Conservation (phyloP, 352 stramenopile genomes). For the Phytophthora colocasiae region DNA sequence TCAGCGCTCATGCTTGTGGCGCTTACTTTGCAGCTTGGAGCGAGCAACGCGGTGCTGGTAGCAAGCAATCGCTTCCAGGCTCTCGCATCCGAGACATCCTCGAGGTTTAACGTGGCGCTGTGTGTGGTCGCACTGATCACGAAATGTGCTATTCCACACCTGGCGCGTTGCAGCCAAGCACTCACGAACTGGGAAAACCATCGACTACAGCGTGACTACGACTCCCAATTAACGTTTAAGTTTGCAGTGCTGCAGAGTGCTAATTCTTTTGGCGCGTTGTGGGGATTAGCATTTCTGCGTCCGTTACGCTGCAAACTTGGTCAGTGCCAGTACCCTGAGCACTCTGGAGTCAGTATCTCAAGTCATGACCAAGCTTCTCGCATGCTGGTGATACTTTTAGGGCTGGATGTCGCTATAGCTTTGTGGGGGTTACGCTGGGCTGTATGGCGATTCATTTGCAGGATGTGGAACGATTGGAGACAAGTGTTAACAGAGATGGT, state of each 20-base stretch:
- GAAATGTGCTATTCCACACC: conserved; percentile 26
- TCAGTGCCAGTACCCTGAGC: conserved; percentile 25
- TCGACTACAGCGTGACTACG: conserved; percentile 66
- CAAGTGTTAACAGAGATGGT: conserved; percentile 2
- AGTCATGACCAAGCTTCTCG: conserved; percentile 55
- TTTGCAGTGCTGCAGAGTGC: conserved; percentile 68
- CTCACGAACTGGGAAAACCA: conserved; percentile 85
- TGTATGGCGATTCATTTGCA: conserved; percentile 32
- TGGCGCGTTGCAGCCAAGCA: conserved; percentile 46
- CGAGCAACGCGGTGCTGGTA: conserved; percentile 45
- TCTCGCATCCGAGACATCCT: conserved; percentile 19
- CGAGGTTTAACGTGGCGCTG: conserved; percentile 35
- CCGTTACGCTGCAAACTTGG: conserved; percentile 35
- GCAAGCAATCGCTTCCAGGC: conserved; percentile 40
- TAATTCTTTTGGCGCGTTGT: conserved; percentile 67
- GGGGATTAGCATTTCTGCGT: conserved; percentile 58
- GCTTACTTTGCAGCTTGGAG: conserved; percentile 36
- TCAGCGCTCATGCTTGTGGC: conserved; percentile 33
- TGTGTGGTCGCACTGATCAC: conserved; percentile 45
- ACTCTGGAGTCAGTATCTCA: conserved; percentile 27
- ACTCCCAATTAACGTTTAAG: conserved; percentile 81
- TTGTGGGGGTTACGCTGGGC: conserved; percentile 57
- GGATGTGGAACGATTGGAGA: not conserved
- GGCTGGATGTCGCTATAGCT: conserved; percentile 50
- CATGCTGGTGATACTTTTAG: conserved; percentile 58